Percentiles rank a stretch among this genome's conserved stretches.
Conservation (phyloP, 345 rosid genomes). For the Sonneratia caseolaris region DNA sequence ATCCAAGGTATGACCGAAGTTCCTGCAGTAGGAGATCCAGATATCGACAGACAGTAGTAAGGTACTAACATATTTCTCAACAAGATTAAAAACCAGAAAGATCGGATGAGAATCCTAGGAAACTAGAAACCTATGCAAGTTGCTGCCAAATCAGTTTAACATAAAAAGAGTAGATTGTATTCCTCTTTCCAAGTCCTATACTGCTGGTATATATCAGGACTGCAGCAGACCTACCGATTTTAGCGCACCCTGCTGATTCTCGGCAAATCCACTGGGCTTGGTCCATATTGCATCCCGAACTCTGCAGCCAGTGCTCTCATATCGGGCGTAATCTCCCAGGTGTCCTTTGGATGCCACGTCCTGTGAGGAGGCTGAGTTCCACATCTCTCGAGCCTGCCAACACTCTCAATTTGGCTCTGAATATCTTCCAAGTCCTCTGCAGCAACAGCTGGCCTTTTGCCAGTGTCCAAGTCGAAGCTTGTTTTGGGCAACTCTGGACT, state of each 20-base stretch:
- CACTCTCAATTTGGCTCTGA: conserved; percentile 37
- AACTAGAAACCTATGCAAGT: conserved; percentile 7
- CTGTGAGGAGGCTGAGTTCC: conserved; percentile 34
- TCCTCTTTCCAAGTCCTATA: neutral
- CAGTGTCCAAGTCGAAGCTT: conserved; percentile 35
- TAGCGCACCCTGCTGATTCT: conserved; percentile 18
- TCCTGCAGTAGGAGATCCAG: neutral
- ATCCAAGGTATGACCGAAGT: neutral
- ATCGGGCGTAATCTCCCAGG: conserved; percentile 44
- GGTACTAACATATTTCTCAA: neutral
- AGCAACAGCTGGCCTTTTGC: conserved; percentile 46
- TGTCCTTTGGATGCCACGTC: conserved; percentile 19
- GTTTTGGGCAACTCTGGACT: conserved; percentile 34
- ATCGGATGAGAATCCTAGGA: neutral
- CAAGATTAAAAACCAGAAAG: neutral
- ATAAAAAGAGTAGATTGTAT: neutral
- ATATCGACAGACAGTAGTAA: neutral
- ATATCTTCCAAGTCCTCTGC: conserved; percentile 58
- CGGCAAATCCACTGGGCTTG: conserved; percentile 5
- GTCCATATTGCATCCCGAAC: conserved; percentile 32
- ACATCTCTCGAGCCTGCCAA: conserved; percentile 46
- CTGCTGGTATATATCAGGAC: neutral
- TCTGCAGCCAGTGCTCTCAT: conserved; percentile 29
- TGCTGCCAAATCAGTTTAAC: neutral
- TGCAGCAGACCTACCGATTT: conserved; percentile 8